A percentile compares a stretch with the other conserved stretches of the same genome.
Conservation (phyloP, 164 flowering plant genomes). For the Amborella trichopoda region DNA sequence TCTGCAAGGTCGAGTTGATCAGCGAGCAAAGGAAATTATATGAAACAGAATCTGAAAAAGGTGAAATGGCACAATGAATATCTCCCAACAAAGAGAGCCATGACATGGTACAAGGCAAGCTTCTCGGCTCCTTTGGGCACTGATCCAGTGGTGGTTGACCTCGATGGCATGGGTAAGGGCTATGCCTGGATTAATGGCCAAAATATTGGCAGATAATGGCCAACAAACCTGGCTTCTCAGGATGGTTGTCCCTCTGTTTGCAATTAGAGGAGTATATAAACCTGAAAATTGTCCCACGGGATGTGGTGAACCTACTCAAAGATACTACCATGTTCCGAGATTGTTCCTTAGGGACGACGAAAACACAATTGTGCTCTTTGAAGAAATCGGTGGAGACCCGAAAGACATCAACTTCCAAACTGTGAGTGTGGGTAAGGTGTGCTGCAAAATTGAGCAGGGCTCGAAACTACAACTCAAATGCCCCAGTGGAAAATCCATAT, state of each 20-base stretch:
- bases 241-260: slow-evolving; percentile 43
- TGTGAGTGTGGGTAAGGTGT: slow-evolving; percentile 3
- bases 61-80: neutral
- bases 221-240: slow-evolving; percentile 18
- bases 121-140: slow-evolving; percentile 27
- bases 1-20: slow-evolving; percentile 18
- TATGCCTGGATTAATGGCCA: slow-evolving; percentile 71
- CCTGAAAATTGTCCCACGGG: slow-evolving; percentile 23
- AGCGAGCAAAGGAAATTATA: neutral
- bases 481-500: slow-evolving; percentile 21
- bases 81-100: slow-evolving; percentile 19
- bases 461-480: slow-evolving; percentile 46
- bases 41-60: neutral
- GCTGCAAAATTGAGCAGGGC: neutral
- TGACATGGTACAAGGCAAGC: slow-evolving; percentile 70
- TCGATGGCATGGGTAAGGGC: slow-evolving; percentile 69
- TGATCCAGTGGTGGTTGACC: slow-evolving; percentile 56
- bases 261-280: slow-evolving; percentile 50
- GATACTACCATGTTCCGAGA: slow-evolving; percentile 64
- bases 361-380: slow-evolving; percentile 43
- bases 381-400: slow-evolving; percentile 60
- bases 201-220: slow-evolving; percentile 65
- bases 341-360: slow-evolving; percentile 21
- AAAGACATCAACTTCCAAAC: slow-evolving; percentile 33
- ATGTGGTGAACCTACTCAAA: slow-evolving; percentile 58